Percentiles rank a stretch among this genome's conserved stretches.
Conservation (phyloP, 1,139 yeast genomes). For the Saccharomyces hybrid region DNA sequence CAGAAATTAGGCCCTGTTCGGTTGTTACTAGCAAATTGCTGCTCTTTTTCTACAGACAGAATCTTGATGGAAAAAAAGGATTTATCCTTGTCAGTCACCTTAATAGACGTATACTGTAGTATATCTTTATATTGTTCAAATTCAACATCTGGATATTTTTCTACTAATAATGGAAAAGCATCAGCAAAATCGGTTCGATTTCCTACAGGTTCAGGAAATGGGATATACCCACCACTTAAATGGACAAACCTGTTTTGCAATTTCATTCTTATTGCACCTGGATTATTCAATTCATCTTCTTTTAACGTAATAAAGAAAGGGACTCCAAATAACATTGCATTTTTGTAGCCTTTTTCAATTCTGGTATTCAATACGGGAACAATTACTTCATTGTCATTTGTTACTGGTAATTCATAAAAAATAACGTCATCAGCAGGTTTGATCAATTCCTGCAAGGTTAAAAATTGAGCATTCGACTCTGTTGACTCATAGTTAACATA, state of each 20-base stretch:
- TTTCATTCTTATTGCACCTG: slow-evolving; percentile 49
- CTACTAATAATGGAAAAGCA: slow-evolving; percentile 18
- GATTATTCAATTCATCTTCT: slow-evolving; percentile 42
- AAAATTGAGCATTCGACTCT: slow-evolving; percentile 47
- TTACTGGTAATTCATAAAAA: slow-evolving; percentile 54
- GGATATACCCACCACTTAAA: slow-evolving; percentile 33
- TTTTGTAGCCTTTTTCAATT: slow-evolving; percentile 35
- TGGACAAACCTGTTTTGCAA: slow-evolving; percentile 40
- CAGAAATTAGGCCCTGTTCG: slow-evolving; percentile 31
- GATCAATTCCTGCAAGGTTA: slow-evolving; percentile 66
- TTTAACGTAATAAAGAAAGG: slow-evolving; percentile 65
- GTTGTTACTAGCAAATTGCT: slow-evolving; percentile 12
- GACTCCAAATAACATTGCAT: slow-evolving; percentile 48
- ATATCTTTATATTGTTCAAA: slow-evolving; percentile 10
- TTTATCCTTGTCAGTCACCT: slow-evolving; percentile 11
- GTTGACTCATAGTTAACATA: slow-evolving; percentile 62
- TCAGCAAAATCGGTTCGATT: slow-evolving; percentile 4
- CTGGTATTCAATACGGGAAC: slow-evolving; percentile 63
- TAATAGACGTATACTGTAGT: slow-evolving; percentile 14
- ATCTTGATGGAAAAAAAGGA: slow-evolving; percentile 40
- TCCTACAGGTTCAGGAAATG: slow-evolving; percentile 15
- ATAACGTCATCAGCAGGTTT: slow-evolving; percentile 55
- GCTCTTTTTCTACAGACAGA: slow-evolving; percentile 9
- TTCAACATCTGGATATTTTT: slow-evolving; percentile 15
- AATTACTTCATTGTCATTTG: slow-evolving; percentile 38